A percentile compares a stretch with the other conserved stretches of the same genome.
Conservation (phyloP, 495 filamentous ascomycete genomes). For the Viridothelium virens region DNA sequence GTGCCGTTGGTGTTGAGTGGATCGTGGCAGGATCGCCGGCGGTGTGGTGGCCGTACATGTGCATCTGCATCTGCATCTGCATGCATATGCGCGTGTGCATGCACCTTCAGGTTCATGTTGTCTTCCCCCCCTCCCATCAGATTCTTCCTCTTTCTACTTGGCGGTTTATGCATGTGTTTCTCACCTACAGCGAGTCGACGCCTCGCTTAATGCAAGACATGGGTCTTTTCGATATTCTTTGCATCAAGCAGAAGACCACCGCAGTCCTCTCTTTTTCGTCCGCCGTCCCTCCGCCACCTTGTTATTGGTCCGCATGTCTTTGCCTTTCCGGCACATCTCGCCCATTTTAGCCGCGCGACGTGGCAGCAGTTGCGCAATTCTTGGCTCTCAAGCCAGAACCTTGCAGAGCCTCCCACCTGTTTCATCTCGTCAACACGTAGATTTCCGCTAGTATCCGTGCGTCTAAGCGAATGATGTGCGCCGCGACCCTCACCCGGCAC, state of each 20-base stretch:
- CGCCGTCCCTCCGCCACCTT: neutral
- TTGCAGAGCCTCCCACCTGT: neutral
- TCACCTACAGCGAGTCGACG: slow-evolving; percentile 2
- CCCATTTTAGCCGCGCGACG: neutral
- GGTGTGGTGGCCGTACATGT: neutral
- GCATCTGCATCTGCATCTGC: no score
- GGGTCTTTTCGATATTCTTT: slow-evolving; percentile 11
- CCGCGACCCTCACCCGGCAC: neutral
- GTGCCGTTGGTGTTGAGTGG: no score
- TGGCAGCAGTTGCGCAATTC: neutral
- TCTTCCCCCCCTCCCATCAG: no score
- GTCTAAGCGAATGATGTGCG: slow-evolving; percentile 10
- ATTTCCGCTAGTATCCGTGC: neutral
- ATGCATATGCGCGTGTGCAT: neutral
- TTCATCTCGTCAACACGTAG: neutral
- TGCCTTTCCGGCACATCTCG: neutral
- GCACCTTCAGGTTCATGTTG: neutral
- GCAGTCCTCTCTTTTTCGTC: neutral
- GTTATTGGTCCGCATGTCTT: neutral
- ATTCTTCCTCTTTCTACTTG: no score
- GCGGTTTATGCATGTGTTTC: slow-evolving; percentile 6
- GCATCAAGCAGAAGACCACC: slow-evolving; percentile 5
- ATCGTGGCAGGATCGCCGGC: neutral
- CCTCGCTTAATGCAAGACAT: neutral
- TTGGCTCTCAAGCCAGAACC: neutral